Evolutionary conservation across 306 rosid genomes (phyloP).

Genomic region (Vicia villosa): DNA sequence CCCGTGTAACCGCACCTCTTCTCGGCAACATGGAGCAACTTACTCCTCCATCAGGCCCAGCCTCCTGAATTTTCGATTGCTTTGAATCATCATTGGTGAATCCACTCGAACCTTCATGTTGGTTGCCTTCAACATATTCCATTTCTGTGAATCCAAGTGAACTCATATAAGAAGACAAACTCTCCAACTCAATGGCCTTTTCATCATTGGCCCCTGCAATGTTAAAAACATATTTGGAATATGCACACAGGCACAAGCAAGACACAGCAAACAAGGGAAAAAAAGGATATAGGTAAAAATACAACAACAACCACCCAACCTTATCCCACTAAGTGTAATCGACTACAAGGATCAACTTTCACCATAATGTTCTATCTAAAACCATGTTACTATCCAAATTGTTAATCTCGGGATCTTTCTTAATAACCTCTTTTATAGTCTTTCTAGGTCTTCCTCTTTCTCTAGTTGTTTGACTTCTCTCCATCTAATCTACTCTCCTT

Average conservation of each 20-base stretch:
- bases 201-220: constrained; percentile 82
- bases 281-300: not conserved
- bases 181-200: constrained; percentile 81
- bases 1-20: constrained; percentile 59
- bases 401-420: too few relatives aligned
- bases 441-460: too few relatives aligned
- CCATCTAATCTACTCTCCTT: too few relatives aligned
- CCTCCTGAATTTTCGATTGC: constrained; percentile 45
- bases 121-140: constrained; percentile 69
- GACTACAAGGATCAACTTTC: too few relatives aligned
- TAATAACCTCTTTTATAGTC: too few relatives aligned
- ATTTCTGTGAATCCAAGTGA: constrained; percentile 98
- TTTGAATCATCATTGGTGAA: constrained; percentile 50
- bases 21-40: constrained; percentile 54
- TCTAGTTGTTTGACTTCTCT: too few relatives aligned
- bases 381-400: too few relatives aligned
- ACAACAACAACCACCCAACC: too few relatives aligned
- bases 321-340: too few relatives aligned
- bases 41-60: constrained; percentile 62
- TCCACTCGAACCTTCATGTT: constrained; percentile 54
- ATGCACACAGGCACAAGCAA: not conserved
- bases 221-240: constrained; percentile 37
- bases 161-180: constrained; percentile 83
- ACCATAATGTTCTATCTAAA: too few relatives aligned
- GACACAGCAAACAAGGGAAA: not conserved